Percentiles rank a stretch among this genome's conserved stretches.
Evolutionary conservation across 2,329 filamentous ascomycete species (phyloP).

Genomic region (Colletotrichum destructivum): DNA sequence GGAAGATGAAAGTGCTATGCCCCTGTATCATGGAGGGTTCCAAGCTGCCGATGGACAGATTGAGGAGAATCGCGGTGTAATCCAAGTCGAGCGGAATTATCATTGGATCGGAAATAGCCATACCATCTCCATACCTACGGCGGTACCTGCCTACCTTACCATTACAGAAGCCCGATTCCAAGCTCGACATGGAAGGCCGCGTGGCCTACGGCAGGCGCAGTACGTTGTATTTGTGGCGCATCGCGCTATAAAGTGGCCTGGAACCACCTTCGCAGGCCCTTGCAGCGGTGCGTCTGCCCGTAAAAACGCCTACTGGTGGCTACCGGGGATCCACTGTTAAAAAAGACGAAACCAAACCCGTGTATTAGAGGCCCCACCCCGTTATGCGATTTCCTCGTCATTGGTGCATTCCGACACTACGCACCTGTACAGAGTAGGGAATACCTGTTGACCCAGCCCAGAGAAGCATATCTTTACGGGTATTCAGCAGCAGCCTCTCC

Average conservation of each 20-base stretch:
- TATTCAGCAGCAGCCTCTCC: no score
- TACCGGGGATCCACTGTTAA: no score
- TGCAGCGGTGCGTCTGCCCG: slow-evolving; percentile 11
- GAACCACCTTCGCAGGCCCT: background rate
- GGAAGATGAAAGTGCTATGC: no score
- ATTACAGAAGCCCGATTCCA: no score
- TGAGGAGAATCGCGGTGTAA: slow-evolving; percentile 20
- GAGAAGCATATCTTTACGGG: background rate
- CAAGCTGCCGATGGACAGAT: no score
- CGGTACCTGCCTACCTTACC: no score
- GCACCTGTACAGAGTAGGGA: no score
- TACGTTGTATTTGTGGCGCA: background rate
- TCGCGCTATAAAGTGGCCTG: background rate
- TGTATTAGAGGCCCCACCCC: background rate
- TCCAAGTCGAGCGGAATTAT: background rate
- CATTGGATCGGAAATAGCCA: slow-evolving; percentile 5
- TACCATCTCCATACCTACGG: no score
- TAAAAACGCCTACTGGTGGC: slow-evolving; percentile 1
- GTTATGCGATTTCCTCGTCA: no score
- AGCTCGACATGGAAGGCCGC: slow-evolving; percentile 1
- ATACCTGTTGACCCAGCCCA: no score
- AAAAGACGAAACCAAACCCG: background rate
- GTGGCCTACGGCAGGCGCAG: slow-evolving; percentile 26
- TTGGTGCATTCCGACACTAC: background rate
- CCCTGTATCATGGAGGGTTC: background rate